Conservation (phyloP, 345 rosid genomes). For the Acer negundo region DNA sequence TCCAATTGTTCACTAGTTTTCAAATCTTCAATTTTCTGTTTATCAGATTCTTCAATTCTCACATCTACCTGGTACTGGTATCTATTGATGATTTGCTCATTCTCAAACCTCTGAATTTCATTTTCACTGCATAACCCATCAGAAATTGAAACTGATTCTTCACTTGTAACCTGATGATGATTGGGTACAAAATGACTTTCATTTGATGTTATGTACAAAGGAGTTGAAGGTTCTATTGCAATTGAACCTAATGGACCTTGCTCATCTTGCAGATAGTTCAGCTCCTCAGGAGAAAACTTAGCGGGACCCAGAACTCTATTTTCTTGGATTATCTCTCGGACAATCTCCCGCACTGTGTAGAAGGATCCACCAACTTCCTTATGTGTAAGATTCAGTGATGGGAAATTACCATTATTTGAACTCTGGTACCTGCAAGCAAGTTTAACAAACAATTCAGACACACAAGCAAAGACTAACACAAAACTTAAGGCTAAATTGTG, state of each 20-base stretch:
- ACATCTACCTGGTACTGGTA: conserved; percentile 28
- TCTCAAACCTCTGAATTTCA: conserved; percentile 31
- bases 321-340: conserved; percentile 95
- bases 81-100: conserved; percentile 34
- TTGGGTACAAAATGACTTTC: conserved; percentile 36
- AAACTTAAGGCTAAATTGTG: not conserved
- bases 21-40: conserved; percentile 20
- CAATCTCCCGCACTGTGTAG: conserved; percentile 90
- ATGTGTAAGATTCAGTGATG: conserved; percentile 83
- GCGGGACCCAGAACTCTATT: conserved; percentile 93
- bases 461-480: not conserved
- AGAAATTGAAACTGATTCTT: conserved; percentile 28
- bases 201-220: conserved; percentile 34
- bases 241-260: conserved; percentile 60
- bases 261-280: conserved; percentile 41
- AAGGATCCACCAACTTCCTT: conserved; percentile 97
- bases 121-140: conserved; percentile 23
- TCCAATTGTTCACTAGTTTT: conserved; percentile 23
- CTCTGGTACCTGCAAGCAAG: conserved; percentile 65
- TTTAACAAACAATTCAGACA: conserved; percentile 19
- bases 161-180: conserved; percentile 24
- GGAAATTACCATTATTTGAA: conserved; percentile 70
- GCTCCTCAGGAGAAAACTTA: conserved; percentile 43
- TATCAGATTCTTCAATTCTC: conserved; percentile 30
- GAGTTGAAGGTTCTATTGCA: conserved; percentile 48